phyloP scores from a whole-genome alignment of 345 rosid species.

The Salix suchowensis region DNA sequence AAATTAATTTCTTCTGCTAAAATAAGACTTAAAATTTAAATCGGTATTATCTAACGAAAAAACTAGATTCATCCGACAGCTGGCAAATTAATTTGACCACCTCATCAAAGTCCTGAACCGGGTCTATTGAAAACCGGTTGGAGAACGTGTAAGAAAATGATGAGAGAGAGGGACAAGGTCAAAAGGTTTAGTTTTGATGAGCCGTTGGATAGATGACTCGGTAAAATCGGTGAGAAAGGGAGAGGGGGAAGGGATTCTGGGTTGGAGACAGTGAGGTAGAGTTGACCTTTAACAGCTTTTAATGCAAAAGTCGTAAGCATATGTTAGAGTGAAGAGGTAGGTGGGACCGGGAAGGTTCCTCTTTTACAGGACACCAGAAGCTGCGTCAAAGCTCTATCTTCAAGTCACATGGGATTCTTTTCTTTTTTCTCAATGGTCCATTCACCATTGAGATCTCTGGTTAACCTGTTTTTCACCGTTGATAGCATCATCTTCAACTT shows the following conservation, averaged over 20 bases:
- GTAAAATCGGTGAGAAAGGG: slow-evolving; percentile 10
- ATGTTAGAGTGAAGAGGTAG: neutral
- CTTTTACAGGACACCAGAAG: slow-evolving; percentile 45
- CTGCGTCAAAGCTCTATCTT: slow-evolving; percentile 35
- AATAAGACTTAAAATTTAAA: too few relatives aligned
- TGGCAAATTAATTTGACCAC: too few relatives aligned
- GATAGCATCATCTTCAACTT: neutral
- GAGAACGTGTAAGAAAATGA: slow-evolving; percentile 23
- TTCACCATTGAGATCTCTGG: too few relatives aligned
- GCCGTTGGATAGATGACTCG: slow-evolving; percentile 44
- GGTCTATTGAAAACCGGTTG: slow-evolving; percentile 15
- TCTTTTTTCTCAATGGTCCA: neutral
- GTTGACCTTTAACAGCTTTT: slow-evolving; percentile 54
- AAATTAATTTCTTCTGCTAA: too few relatives aligned
- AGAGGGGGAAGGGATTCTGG: neutral
- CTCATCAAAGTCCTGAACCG: too few relatives aligned
- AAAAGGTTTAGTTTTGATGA: slow-evolving; percentile 22
- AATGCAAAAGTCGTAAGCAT: slow-evolving; percentile 29
- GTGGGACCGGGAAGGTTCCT: slow-evolving; percentile 11
- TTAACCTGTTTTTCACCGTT: neutral
- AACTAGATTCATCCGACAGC: too few relatives aligned
- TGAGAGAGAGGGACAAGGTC: slow-evolving; percentile 27
- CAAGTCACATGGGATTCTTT: slow-evolving; percentile 50
- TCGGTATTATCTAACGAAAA: too few relatives aligned
- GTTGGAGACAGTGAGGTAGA: slow-evolving; percentile 54